phyloP scores from a whole-genome alignment of 345 rosid genomes.

The Brassica carinata region DNA sequence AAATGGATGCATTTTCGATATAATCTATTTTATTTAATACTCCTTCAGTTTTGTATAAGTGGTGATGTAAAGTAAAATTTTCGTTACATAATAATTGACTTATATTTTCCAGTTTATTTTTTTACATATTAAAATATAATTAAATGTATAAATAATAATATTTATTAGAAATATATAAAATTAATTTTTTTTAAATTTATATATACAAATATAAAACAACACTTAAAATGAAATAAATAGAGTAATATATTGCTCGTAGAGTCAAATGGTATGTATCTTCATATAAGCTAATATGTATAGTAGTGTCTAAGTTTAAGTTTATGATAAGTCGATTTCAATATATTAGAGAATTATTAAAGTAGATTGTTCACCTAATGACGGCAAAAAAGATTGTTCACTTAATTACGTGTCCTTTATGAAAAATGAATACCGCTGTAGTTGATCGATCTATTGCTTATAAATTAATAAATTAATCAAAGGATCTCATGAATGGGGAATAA shows the following conservation, averaged over 20 bases:
- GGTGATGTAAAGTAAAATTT: too few species aligned
- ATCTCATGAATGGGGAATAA: slow-evolving; percentile 17
- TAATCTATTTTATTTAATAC: too few species aligned
- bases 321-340: background rate
- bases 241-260: background rate
- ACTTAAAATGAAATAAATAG: too few species aligned
- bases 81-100: too few species aligned
- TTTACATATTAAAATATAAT: too few species aligned
- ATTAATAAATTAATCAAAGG: background rate
- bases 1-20: slow-evolving; percentile 14
- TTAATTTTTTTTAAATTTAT: too few species aligned
- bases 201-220: too few species aligned
- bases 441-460: background rate
- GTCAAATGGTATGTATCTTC: background rate
- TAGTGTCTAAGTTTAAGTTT: background rate
- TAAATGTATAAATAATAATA: too few species aligned
- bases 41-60: too few species aligned
- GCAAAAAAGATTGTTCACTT: background rate
- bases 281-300: background rate
- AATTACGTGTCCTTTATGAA: background rate
- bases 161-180: too few species aligned
- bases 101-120: too few species aligned
- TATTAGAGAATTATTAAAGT: too few species aligned
- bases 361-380: background rate
- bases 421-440: background rate